Percentiles rank a stretch among this genome's conserved stretches.
phyloP scores from a whole-genome alignment of 2,329 filamentous ascomycete species.

The Fusarium nanum region DNA sequence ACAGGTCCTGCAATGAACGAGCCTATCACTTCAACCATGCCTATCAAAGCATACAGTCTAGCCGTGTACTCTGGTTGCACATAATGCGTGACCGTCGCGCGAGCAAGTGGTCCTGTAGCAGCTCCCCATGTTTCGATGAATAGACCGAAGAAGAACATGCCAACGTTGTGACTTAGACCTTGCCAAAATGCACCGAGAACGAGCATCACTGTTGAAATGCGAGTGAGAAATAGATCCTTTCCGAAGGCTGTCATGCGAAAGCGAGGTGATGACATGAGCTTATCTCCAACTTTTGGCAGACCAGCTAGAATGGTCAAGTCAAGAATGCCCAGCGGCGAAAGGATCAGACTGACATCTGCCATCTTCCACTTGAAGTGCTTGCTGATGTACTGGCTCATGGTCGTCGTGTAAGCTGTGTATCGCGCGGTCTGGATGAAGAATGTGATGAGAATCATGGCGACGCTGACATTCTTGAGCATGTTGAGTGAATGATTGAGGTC shows the following conservation, averaged over 20 bases:
- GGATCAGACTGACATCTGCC: constrained; percentile 55
- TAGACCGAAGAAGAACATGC: constrained; percentile 53
- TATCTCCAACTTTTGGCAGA: constrained; percentile 51
- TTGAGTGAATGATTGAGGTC: constrained; percentile 50
- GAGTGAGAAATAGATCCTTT: constrained; percentile 54
- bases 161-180: constrained; percentile 49
- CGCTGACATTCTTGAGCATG: constrained; percentile 52
- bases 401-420: constrained; percentile 51
- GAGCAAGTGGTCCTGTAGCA: constrained; percentile 53
- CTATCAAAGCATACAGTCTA: constrained; percentile 55
- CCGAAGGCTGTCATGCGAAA: constrained; percentile 51
- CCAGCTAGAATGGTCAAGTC: constrained; percentile 52
- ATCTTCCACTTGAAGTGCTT: constrained; percentile 59
- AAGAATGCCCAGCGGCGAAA: constrained; percentile 56
- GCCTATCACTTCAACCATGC: constrained; percentile 55
- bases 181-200: constrained; percentile 51
- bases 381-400: constrained; percentile 57
- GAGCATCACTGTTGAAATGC: constrained; percentile 50
- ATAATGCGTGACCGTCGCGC: constrained; percentile 56
- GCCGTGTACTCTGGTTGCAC: constrained; percentile 54
- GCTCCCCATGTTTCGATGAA: constrained; percentile 55
- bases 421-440: constrained; percentile 55
- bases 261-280: constrained; percentile 50
- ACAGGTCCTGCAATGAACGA: constrained; percentile 56
- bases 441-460: constrained; percentile 53